A percentile compares a stretch with the other conserved stretches of the same genome.
phyloP scores from a whole-genome alignment of 2,329 filamentous ascomycete species.

The Fusarium camptoceras region DNA sequence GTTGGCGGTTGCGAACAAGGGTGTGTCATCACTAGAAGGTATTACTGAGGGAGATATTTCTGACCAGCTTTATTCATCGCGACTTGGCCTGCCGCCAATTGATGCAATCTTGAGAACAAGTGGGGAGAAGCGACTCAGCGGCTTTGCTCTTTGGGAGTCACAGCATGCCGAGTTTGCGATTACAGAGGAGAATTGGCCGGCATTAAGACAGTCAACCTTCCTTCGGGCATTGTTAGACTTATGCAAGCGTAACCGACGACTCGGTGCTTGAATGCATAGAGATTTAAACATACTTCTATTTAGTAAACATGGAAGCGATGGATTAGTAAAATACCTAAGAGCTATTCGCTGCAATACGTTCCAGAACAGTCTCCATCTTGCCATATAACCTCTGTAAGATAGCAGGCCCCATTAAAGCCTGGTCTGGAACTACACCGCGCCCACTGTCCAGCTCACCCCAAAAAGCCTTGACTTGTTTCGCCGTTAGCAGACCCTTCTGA shows the following conservation, averaged over 20 bases:
- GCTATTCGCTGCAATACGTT: too few species aligned
- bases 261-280: too few species aligned
- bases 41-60: background rate
- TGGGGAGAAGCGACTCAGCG: background rate
- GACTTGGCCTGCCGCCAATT: background rate
- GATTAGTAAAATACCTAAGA: too few species aligned
- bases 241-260: background rate
- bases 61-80: fast-evolving
- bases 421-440: background rate
- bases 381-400: background rate
- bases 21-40: fast-evolving
- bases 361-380: background rate
- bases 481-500: background rate
- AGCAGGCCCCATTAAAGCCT: background rate
- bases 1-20: background rate
- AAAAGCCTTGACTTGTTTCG: background rate
- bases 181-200: background rate
- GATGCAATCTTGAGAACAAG: background rate
- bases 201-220: fast-evolving
- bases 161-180: background rate
- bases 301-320: too few species aligned
- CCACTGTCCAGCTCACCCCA: background rate
- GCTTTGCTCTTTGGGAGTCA: background rate
- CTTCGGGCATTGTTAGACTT: background rate
- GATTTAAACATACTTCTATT: too few species aligned